Percentiles rank a stretch among this genome's conserved stretches.
These are phyloP conservation scores for Talaromyces funiculosus DNA, from an alignment of 2,329 filamentous ascomycete species.

Conservation along the genomic window DNA sequence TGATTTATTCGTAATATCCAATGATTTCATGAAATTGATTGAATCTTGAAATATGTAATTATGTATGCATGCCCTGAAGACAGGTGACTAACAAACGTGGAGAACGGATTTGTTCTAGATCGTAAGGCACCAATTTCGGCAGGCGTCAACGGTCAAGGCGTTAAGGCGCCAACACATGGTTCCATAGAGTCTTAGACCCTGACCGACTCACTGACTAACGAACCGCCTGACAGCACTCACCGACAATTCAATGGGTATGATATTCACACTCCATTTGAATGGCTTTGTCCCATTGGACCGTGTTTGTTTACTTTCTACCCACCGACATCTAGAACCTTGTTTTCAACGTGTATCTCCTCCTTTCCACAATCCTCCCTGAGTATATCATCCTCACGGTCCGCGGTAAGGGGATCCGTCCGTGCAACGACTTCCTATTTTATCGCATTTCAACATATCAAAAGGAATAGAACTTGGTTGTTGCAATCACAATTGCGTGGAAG, in stretches of 20 bases:
- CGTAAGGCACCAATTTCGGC: neutral
- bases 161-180: constrained; percentile 3
- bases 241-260: neutral
- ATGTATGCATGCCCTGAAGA: no score
- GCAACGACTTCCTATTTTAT: neutral
- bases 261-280: neutral
- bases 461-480: neutral
- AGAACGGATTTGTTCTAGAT: no score
- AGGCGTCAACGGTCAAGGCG: neutral
- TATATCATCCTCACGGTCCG: neutral
- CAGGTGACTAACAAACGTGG: no score
- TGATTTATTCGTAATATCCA: neutral
- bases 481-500: neutral
- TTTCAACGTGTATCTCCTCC: neutral
- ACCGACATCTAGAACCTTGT: neutral
- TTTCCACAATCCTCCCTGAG: neutral
- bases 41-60: neutral
- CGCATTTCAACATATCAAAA: neutral
- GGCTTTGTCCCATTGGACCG: neutral
- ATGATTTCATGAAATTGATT: neutral
- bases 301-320: neutral
- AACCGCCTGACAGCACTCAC: neutral
- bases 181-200: neutral
- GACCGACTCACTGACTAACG: neutral
- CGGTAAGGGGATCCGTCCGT: neutral